These are phyloP conservation scores for Talaromyces sp. DNA, from an alignment of 2,329 filamentous ascomycete genomes.

Conservation along the genomic window DNA sequence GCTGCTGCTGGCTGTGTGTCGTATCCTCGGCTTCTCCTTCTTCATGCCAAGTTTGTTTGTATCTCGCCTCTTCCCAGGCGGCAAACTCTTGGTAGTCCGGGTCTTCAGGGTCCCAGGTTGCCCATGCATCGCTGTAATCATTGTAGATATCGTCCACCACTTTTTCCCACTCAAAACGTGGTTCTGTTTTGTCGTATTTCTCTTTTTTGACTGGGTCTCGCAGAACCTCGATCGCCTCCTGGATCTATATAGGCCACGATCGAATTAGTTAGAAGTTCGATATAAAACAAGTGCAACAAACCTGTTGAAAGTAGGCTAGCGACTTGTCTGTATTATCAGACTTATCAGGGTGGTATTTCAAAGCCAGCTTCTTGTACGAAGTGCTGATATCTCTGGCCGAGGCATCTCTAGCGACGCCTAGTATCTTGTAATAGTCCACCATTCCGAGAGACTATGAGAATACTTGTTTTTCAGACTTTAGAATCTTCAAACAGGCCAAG, in stretches of 20 bases:
- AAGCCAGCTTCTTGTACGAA: slow-evolving; percentile 30
- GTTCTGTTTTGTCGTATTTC: slow-evolving; percentile 17
- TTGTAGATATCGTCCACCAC: neutral
- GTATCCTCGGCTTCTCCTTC: slow-evolving; percentile 15
- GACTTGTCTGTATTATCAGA: slow-evolving; percentile 12
- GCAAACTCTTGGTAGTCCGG: slow-evolving; percentile 8
- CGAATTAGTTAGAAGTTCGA: neutral
- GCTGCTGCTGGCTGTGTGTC: neutral
- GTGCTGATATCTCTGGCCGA: slow-evolving; percentile 27
- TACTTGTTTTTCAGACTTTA: neutral
- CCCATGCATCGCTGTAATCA: neutral
- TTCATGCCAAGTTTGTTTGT: slow-evolving; percentile 19
- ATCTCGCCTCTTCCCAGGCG: neutral
- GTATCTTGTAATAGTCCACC: slow-evolving; percentile 23
- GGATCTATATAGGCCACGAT: slow-evolving; percentile 20
- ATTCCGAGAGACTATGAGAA: neutral
- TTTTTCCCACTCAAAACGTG: neutral
- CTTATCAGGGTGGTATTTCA: slow-evolving; percentile 33
- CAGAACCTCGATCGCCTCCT: slow-evolving; percentile 30
- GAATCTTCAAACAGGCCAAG: neutral
- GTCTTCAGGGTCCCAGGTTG: neutral
- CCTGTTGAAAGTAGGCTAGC: neutral
- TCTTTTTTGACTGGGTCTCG: slow-evolving; percentile 23
- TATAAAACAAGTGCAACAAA: neutral
- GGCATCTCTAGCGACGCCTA: slow-evolving; percentile 23